phyloP scores from a whole-genome alignment of 495 filamentous ascomycete species.

The Podospora pseudoanserina region DNA sequence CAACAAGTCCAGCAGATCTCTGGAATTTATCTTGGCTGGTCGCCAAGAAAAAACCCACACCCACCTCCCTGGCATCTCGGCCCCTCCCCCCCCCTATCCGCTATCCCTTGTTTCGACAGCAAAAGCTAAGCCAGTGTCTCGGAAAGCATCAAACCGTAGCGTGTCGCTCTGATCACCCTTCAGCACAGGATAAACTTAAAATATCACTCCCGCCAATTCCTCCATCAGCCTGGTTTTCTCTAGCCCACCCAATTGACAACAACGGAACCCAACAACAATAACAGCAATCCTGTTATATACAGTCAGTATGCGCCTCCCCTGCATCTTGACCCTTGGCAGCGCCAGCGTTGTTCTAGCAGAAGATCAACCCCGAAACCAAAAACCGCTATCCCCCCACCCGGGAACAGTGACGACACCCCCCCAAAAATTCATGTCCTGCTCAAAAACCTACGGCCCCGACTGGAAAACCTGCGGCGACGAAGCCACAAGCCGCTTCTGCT shows the following conservation, averaged over 20 bases:
- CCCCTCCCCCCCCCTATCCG: too few species aligned
- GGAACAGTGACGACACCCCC: background rate
- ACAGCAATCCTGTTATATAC: too few species aligned
- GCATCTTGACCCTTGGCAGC: background rate
- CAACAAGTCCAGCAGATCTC: too few species aligned
- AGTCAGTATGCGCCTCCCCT: background rate
- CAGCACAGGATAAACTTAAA: too few species aligned
- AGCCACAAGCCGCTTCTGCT: constrained; percentile 33
- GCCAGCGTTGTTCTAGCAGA: background rate
- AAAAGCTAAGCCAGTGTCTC: too few species aligned
- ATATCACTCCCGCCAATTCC: too few species aligned
- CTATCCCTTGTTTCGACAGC: too few species aligned
- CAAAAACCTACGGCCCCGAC: constrained; percentile 36
- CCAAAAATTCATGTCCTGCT: constrained; percentile 31
- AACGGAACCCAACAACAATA: too few species aligned
- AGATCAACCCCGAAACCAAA: constrained; percentile 1
- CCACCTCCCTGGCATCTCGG: background rate
- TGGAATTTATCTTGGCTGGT: background rate
- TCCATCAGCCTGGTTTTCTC: too few species aligned
- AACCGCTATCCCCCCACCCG: background rate
- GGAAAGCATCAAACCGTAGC: too few species aligned
- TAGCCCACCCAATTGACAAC: too few species aligned
- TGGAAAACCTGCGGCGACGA: constrained; percentile 34
- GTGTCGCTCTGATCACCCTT: too few species aligned
- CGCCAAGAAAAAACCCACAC: background rate